Conservation (phyloP, 2,329 filamentous ascomycete genomes). For the Trichoderma asperellum region DNA sequence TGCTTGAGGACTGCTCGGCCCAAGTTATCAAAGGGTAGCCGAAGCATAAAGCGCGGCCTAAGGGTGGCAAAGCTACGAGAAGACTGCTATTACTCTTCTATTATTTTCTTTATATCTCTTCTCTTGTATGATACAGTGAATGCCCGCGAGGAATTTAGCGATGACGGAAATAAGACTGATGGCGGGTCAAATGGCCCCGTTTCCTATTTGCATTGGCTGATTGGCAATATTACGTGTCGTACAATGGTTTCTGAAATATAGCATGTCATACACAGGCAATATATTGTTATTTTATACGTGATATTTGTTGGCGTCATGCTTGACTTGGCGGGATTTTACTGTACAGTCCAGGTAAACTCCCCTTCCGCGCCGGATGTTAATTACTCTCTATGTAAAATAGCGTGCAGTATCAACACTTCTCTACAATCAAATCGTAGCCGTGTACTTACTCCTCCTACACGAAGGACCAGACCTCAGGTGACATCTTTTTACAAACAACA, state of each 20-base stretch:
- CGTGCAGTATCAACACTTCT: not conserved
- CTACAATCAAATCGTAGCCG: too few relatives aligned
- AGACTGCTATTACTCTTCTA: conserved; percentile 1
- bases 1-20: conserved; percentile 29
- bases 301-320: not conserved
- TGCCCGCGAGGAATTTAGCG: conserved; percentile 20
- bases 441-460: not conserved
- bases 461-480: not conserved
- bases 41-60: conserved; percentile 27
- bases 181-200: conserved; percentile 1
- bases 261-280: not conserved
- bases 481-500: not conserved
- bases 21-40: not conserved
- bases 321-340: not conserved
- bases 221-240: not conserved
- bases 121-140: conserved; percentile 28
- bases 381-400: not conserved
- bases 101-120: not conserved
- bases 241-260: not conserved
- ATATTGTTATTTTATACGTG: not conserved
- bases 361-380: not conserved
- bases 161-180: conserved; percentile 21
- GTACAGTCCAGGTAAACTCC: not conserved
- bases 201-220: not conserved
- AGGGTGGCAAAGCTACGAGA: conserved; percentile 11